Evolutionary conservation across 2,329 filamentous ascomycete species (phyloP).

Genomic region (Hymenoscyphus repandus): DNA sequence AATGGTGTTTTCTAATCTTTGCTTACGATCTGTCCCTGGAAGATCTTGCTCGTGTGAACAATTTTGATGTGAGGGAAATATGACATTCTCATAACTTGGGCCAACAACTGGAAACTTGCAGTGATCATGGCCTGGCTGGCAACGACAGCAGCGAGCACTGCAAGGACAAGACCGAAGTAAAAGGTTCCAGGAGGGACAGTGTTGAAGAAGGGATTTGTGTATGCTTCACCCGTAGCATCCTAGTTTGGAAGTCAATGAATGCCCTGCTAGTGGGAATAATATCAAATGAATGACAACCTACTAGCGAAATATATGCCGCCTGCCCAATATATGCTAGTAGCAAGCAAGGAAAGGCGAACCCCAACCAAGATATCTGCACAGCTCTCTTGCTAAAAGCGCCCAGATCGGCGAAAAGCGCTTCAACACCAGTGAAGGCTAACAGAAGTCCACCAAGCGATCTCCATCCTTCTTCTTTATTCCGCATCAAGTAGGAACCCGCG

Average conservation of each 20-base stretch:
- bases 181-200: slow-evolving; percentile 62
- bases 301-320: slow-evolving; percentile 61
- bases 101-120: slow-evolving; percentile 62
- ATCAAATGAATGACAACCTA: neutral
- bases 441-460: slow-evolving; percentile 64
- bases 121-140: slow-evolving; percentile 78
- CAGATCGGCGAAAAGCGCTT: slow-evolving; percentile 72
- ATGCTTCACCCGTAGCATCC: slow-evolving; percentile 50
- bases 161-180: slow-evolving; percentile 63
- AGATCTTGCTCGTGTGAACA: slow-evolving; percentile 63
- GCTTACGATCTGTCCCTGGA: slow-evolving; percentile 60
- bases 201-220: slow-evolving; percentile 70
- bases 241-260: neutral
- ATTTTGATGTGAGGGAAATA: slow-evolving; percentile 75
- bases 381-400: slow-evolving; percentile 67
- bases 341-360: slow-evolving; percentile 62
- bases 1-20: no score
- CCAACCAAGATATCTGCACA: slow-evolving; percentile 69
- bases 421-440: slow-evolving; percentile 72
- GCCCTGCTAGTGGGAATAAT: no score
- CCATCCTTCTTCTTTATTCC: slow-evolving; percentile 58
- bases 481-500: slow-evolving; percentile 54
- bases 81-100: slow-evolving; percentile 61
- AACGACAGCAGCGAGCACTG: slow-evolving; percentile 66
- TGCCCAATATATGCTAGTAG: slow-evolving; percentile 50